These are phyloP conservation scores for Mortierella hygrophila DNA, from an alignment of 192 early-diverging fungal species.

Conservation along the genomic window DNA sequence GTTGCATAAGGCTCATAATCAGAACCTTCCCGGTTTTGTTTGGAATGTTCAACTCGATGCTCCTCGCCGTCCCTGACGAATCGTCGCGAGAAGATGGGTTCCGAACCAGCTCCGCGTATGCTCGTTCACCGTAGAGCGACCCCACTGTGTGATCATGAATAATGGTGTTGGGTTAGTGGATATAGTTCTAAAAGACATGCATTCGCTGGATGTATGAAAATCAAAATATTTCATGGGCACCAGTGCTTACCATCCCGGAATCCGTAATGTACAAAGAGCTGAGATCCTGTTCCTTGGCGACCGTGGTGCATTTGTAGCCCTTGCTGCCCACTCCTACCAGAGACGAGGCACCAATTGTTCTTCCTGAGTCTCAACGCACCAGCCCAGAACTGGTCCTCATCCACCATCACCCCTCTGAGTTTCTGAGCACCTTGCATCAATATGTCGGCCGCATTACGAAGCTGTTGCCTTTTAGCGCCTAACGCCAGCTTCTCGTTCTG, in stretches of 20 bases:
- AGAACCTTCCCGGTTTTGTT: constrained; percentile 41
- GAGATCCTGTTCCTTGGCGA: constrained; percentile 23
- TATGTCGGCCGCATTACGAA: constrained; percentile 38
- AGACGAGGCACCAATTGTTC: constrained; percentile 54
- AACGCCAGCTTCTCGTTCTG: constrained; percentile 42
- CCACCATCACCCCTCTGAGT: constrained; percentile 37
- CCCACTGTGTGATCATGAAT: constrained; percentile 19
- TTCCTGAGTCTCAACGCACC: constrained; percentile 37
- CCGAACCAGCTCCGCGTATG: constrained; percentile 40
- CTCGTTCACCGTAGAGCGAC: constrained; percentile 30
- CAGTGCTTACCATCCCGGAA: constrained; percentile 40
- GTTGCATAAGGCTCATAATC: constrained; percentile 40
- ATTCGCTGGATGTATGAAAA: neutral
- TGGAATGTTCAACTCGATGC: constrained; percentile 37
- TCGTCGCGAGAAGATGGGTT: constrained; percentile 14
- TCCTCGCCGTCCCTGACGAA: constrained; percentile 5
- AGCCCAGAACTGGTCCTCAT: constrained; percentile 53
- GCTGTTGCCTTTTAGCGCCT: constrained; percentile 45
- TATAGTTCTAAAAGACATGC: neutral
- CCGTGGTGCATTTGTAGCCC: neutral
- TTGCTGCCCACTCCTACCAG: constrained; percentile 17
- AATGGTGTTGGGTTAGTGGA: neutral
- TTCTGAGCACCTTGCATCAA: constrained; percentile 48
- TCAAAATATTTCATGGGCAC: neutral
- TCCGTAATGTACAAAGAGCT: constrained; percentile 51